phyloP scores from a whole-genome alignment of 805 yeast genomes.

The Candida broadrunensis region DNA sequence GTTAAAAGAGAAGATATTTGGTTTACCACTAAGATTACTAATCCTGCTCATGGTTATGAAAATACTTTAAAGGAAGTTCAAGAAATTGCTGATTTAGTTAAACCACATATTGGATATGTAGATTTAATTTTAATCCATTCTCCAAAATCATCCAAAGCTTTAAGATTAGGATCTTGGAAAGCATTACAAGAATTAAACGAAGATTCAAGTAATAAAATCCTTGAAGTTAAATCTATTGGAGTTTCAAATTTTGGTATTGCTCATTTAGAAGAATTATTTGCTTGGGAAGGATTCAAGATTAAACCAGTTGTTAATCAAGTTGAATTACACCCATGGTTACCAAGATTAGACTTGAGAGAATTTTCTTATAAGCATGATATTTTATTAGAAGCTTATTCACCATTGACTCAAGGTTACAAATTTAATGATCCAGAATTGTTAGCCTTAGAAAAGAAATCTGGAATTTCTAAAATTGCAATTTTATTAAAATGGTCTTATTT shows the following conservation, averaged over 20 bases:
- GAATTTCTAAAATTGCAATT: conserved; percentile 57
- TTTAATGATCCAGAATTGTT: conserved; percentile 52
- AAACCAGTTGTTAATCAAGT: conserved; percentile 72
- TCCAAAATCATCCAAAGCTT: conserved; percentile 39
- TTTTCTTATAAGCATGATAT: conserved; percentile 56
- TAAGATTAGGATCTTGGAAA: conserved; percentile 61
- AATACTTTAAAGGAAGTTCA: conserved; percentile 26
- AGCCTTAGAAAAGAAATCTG: conserved; percentile 47
- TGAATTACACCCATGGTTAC: conserved; percentile 56
- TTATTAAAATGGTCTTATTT: conserved; percentile 71
- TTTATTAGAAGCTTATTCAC: conserved; percentile 73
- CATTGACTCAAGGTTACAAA: conserved; percentile 64
- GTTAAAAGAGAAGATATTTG: conserved; percentile 30
- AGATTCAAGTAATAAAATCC: conserved; percentile 38
- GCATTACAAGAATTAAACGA: conserved; percentile 71
- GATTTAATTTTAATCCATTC: conserved; percentile 48
- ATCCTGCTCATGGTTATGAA: conserved; percentile 34
- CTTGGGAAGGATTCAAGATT: conserved; percentile 48
- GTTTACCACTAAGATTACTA: conserved; percentile 35
- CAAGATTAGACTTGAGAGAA: conserved; percentile 53
- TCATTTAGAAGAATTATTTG: conserved; percentile 59
- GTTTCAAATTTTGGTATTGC: conserved; percentile 69
- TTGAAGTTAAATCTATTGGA: conserved; percentile 65
- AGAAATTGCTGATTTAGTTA: conserved; percentile 28
- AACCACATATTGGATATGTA: conserved; percentile 31